Base-by-base conservation (phyloP, 176 grass and related monocot genomes). In the Aegilops umbellulata region DNA sequence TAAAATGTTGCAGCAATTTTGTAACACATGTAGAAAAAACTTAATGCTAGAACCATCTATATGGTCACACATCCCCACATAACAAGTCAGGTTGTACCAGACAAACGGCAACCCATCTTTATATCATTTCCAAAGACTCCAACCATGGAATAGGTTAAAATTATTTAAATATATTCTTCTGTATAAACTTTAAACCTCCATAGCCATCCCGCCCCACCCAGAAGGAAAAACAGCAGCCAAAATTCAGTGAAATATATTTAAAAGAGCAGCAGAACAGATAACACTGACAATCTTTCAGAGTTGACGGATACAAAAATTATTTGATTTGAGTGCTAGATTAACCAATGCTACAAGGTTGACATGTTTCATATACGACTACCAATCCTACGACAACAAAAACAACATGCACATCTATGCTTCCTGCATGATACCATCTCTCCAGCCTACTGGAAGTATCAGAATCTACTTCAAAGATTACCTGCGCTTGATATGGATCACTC, bases 401-500 rank as follows among this genome's bases (percentile, higher is more conserved):
- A 64, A 1, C 10, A 80, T 32, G 19, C 25, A 15, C 4, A 60
- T 8, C 17, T 47, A 73, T 73, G 83, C 29, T 60, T 31, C 23
- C 44, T 44, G 65, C 76, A 60, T 53, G 31, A 27, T 68, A 53
- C n/a, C 24, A 64, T 23, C 61, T 1, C 22, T 81, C 69, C 85
- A 76, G 10, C 58, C 34, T 64, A 39, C 66, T 27, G 42, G 14
- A 12, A 72, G 80, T 70, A 26, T 35, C 46, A 81, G 14, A 76
- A 65, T 75, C 34, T 82, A 68, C 23, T 79, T 82, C 5, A 58
- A 27, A n/a, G 77, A 65, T 72, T 86, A 98, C 95, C 93, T 98
- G 93, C 69, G 90, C 95, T 93, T 98, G 85, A 85, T 95, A 95
- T 41, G 93, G 93, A 47, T 98, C 95, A 82, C 95, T 98, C 41